Conservation (phyloP, 2,329 filamentous ascomycete species). For the Epichloe hybrida region DNA sequence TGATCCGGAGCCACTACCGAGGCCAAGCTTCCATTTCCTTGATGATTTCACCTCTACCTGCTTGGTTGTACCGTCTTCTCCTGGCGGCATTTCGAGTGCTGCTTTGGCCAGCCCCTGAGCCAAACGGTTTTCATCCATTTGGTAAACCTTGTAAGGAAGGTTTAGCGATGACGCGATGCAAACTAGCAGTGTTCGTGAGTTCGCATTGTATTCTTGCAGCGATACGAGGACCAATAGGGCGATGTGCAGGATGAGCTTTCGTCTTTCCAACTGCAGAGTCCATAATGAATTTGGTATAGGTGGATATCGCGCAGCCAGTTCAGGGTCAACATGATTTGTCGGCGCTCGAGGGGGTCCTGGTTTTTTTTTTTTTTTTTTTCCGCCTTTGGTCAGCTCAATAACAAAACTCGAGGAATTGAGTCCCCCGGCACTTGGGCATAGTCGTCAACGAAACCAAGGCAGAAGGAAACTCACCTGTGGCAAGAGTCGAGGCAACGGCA, state of each 20-base stretch:
- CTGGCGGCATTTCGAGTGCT: conserved; percentile 36
- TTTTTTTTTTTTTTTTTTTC: conserved; percentile 18
- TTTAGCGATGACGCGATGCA: conserved; percentile 57
- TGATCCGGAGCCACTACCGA: conserved; percentile 26
- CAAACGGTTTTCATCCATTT: conserved; percentile 61
- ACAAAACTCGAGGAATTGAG: not conserved
- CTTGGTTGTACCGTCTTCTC: conserved; percentile 19
- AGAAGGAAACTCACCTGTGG: conserved; percentile 20
- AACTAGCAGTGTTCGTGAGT: conserved; percentile 59
- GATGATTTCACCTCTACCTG: conserved; percentile 49
- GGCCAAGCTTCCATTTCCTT: conserved; percentile 59
- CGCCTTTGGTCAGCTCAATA: not conserved
- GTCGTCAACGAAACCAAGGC: not conserved
- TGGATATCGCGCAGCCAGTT: conserved; percentile 37
- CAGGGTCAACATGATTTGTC: conserved; percentile 30
- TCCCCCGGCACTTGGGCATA: not conserved
- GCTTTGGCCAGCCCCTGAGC: conserved; percentile 62
- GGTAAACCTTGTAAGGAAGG: conserved; percentile 50
- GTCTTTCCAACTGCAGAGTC: conserved; percentile 44
- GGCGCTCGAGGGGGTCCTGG: conserved; percentile 28
- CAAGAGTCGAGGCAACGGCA: conserved; percentile 16
- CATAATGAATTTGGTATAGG: conserved; percentile 48
- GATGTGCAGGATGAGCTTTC: conserved; percentile 56
- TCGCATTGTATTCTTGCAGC: conserved; percentile 62
- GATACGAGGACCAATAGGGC: conserved; percentile 61